A percentile compares a stretch with the other conserved stretches of the same genome.
These are phyloP conservation scores for Xylariaceae sp. DNA, from an alignment of 2,329 filamentous ascomycete genomes.

Conservation along the genomic window DNA sequence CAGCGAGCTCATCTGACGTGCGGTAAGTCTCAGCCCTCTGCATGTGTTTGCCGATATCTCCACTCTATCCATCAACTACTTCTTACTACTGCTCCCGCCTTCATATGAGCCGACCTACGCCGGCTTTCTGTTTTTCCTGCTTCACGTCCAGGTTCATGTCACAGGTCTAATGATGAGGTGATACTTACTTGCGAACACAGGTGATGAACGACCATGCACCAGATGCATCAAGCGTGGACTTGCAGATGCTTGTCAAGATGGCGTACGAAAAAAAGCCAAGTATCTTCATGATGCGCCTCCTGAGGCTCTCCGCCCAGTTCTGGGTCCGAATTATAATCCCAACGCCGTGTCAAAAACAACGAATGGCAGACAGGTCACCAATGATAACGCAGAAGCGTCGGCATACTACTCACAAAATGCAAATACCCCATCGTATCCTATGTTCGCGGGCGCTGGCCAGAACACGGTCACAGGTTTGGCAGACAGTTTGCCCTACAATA, in stretches of 20 bases:
- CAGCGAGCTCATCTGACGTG: conserved; percentile 96
- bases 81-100: conserved; percentile 13
- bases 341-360: conserved; percentile 43
- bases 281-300: conserved; percentile 95
- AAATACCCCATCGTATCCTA: conserved; percentile 43
- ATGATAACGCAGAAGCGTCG: conserved; percentile 42
- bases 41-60: conserved; percentile 23
- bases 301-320: conserved; percentile 81
- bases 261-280: conserved; percentile 97
- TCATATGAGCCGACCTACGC: conserved; percentile 20
- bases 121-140: conserved; percentile 4
- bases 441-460: conserved; percentile 44
- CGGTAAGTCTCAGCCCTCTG: conserved; percentile 59
- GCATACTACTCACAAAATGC: conserved; percentile 46
- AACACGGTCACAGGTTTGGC: conserved; percentile 42
- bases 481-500: conserved; percentile 51
- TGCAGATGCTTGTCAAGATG: conserved; percentile 88
- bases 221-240: conserved; percentile 91
- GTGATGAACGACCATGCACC: conserved; percentile 90
- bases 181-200: conserved; percentile 42
- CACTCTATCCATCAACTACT: conserved; percentile 17
- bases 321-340: conserved; percentile 65
- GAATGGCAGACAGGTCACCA: conserved; percentile 45
- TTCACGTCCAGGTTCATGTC: conserved; percentile 6
- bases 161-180: conserved; percentile 12